Conservation (phyloP, 371 early-diverging fungal species). For the Haplosporangium sp. region DNA sequence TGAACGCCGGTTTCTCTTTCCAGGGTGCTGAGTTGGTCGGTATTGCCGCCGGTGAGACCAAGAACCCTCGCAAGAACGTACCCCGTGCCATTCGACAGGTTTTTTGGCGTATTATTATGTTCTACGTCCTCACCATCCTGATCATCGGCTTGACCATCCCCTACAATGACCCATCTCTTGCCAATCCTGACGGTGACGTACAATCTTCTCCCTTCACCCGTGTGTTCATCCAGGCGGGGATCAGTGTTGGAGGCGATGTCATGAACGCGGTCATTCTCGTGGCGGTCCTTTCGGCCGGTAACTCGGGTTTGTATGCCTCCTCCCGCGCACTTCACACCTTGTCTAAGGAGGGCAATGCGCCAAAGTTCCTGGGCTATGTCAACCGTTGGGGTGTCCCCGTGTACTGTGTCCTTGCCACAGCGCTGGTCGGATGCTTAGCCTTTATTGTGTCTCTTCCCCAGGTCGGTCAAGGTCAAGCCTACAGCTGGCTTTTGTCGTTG, state of each 20-base stretch:
- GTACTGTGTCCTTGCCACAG: constrained; percentile 64
- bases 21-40: constrained; percentile 87
- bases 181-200: constrained; percentile 56
- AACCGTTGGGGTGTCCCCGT: constrained; percentile 65
- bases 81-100: constrained; percentile 81
- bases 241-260: constrained; percentile 72
- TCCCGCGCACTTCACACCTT: constrained; percentile 78
- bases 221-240: constrained; percentile 77
- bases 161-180: constrained; percentile 66
- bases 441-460: constrained; percentile 63
- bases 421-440: constrained; percentile 64
- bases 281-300: constrained; percentile 79
- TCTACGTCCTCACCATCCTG: constrained; percentile 79
- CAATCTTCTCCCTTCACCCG: constrained; percentile 79
- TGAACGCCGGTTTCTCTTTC: constrained; percentile 90
- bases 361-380: constrained; percentile 59
- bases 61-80: constrained; percentile 78
- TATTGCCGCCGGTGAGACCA: constrained; percentile 80
- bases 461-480: constrained; percentile 59
- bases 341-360: constrained; percentile 78
- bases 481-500: constrained; percentile 71
- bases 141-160: constrained; percentile 80
- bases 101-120: constrained; percentile 80
- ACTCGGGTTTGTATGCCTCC: constrained; percentile 82
- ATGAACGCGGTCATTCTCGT: constrained; percentile 85